Percentiles rank a stretch among this genome's conserved stretches.
These are phyloP conservation scores for Apiotrichum montevideense DNA, from an alignment of 1,284 basidiomycete genomes.

Conservation along the genomic window DNA sequence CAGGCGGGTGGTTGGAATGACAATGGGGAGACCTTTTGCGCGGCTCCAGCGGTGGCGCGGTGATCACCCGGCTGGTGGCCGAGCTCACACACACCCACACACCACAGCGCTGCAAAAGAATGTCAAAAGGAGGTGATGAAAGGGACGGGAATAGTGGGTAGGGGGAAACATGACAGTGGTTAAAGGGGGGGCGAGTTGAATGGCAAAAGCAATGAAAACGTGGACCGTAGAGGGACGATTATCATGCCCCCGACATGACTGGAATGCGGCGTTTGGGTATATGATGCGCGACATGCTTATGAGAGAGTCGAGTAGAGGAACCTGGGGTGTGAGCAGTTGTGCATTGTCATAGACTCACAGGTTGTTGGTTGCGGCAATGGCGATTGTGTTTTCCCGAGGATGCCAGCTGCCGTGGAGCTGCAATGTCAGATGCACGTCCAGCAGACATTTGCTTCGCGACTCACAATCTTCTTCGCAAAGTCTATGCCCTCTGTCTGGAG, in stretches of 20 bases:
- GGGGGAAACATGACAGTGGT: neutral
- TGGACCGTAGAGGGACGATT: conserved; percentile 2
- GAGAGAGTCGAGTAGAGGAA: conserved; percentile 46
- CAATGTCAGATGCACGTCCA: conserved; percentile 9
- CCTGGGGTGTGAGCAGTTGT: conserved; percentile 10
- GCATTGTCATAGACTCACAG: conserved; percentile 53
- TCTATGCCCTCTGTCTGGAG: conserved; percentile 88
- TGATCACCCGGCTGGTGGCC: no score
- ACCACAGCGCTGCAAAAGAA: no score
- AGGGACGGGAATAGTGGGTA: neutral
- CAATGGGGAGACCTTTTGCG: no score
- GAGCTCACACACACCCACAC: no score
- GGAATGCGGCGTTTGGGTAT: conserved; percentile 15
- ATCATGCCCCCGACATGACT: conserved; percentile 1
- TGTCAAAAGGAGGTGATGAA: no score
- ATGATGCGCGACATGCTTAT: conserved; percentile 21
- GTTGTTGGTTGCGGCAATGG: conserved; percentile 95
- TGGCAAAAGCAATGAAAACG: neutral
- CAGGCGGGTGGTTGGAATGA: no score
- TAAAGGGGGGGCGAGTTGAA: neutral
- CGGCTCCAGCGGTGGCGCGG: no score
- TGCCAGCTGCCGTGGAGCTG: conserved; percentile 89
- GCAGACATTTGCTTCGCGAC: conserved; percentile 16
- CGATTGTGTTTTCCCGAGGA: conserved; percentile 94
- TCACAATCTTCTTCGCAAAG: conserved; percentile 97